These are phyloP conservation scores for Parasitella parasitica DNA, from an alignment of 371 early-diverging fungal genomes.

Conservation along the genomic window DNA sequence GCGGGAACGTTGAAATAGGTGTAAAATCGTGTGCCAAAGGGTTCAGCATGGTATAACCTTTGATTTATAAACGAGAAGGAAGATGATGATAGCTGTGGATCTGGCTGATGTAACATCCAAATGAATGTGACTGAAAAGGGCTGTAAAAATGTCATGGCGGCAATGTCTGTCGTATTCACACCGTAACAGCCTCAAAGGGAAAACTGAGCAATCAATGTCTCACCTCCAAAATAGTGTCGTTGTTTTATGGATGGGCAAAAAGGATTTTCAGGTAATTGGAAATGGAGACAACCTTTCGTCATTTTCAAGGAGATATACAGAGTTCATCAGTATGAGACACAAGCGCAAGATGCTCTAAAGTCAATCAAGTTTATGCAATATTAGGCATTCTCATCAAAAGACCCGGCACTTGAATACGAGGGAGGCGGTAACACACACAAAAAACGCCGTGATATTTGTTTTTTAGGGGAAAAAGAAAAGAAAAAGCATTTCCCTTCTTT, in stretches of 20 bases:
- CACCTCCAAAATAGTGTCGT: too few relatives aligned
- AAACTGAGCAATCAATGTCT: too few relatives aligned
- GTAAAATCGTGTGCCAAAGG: constrained; percentile 12
- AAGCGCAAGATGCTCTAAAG: too few relatives aligned
- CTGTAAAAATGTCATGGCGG: background rate
- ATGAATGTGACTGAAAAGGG: constrained; percentile 1
- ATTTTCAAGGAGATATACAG: too few relatives aligned
- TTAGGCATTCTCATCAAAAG: too few relatives aligned
- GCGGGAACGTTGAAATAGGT: background rate
- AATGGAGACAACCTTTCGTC: too few relatives aligned
- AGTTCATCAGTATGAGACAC: too few relatives aligned
- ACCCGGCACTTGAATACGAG: background rate
- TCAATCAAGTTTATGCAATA: too few relatives aligned
- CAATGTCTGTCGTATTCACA: too few relatives aligned
- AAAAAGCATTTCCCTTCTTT: background rate
- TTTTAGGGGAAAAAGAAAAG: background rate
- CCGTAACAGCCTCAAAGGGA: too few relatives aligned
- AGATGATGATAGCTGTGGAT: background rate
- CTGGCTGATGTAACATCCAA: background rate
- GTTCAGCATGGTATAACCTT: constrained; percentile 2
- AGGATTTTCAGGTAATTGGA: too few relatives aligned
- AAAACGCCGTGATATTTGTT: background rate
- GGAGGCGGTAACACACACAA: background rate
- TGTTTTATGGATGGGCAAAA: too few relatives aligned
- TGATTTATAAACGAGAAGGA: background rate